Conservation (phyloP, 768 basidiomycete genomes). For the Leccinum boreale region DNA sequence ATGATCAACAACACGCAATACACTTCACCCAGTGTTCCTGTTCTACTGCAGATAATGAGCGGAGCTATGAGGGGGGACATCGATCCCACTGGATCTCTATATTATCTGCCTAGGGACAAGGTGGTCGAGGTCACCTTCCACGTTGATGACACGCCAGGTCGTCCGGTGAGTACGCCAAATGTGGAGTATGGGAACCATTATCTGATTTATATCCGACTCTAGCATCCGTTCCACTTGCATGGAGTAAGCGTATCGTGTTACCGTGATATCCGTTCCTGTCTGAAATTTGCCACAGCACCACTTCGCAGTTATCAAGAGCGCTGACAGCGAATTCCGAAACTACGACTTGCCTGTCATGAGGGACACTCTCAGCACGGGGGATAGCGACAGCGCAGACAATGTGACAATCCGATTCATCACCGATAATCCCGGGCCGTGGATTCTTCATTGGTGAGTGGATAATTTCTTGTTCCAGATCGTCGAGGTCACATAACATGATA, state of each 20-base stretch:
- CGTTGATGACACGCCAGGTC: constrained; percentile 5
- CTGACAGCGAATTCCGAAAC: constrained; percentile 35
- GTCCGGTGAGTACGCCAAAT: constrained; percentile 28
- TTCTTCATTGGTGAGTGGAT: constrained; percentile 36
- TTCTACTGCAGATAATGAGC: constrained; percentile 25
- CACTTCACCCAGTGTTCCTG: constrained; percentile 12
- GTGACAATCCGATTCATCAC: constrained; percentile 58
- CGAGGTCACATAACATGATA: not conserved
- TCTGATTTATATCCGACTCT: not conserved
- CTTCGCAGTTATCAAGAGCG: constrained; percentile 42
- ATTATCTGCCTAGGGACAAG: constrained; percentile 16
- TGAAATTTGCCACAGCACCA: constrained; percentile 31
- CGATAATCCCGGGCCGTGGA: constrained; percentile 67
- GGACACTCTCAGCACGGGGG: constrained; percentile 43
- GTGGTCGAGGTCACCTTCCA: constrained; percentile 15
- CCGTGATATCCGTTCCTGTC: not conserved
- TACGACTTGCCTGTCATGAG: constrained; percentile 48
- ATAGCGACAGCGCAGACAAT: constrained; percentile 34
- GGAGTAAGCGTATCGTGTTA: constrained; percentile 10
- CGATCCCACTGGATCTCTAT: constrained; percentile 9
- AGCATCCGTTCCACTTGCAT: constrained; percentile 24
- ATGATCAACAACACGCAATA: constrained; percentile 14
- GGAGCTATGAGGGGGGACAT: constrained; percentile 4
- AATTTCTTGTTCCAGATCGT: not conserved
- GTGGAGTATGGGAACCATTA: not conserved